Conservation (phyloP, 352 stramenopile genomes). For the Saprolegnia diclina region DNA sequence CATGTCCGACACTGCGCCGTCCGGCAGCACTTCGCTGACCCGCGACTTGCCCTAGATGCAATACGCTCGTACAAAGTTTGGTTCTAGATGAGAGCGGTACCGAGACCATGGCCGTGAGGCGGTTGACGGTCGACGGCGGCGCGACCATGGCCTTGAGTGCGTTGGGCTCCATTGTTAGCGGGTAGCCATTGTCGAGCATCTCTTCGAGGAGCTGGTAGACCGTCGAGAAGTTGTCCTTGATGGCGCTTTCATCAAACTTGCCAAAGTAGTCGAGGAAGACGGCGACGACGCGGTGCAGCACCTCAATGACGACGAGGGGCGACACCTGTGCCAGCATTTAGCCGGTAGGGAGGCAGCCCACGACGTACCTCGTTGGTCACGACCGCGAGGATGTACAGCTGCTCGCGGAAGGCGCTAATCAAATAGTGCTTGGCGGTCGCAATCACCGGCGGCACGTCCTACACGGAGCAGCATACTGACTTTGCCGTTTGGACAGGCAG, state of each 20-base stretch:
- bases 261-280: constrained; percentile 98
- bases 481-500: neutral
- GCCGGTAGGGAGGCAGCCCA: neutral
- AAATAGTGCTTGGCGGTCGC: constrained; percentile 86
- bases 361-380: constrained; percentile 87
- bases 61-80: neutral
- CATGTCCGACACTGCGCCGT: constrained; percentile 93
- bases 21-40: constrained; percentile 88
- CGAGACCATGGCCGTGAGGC: constrained; percentile 83
- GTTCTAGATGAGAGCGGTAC: constrained; percentile 28
- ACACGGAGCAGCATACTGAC: neutral
- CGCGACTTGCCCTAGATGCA: constrained; percentile 67
- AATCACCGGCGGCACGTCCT: constrained; percentile 85
- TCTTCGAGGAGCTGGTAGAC: constrained; percentile 94
- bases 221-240: constrained; percentile 98
- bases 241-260: constrained; percentile 92
- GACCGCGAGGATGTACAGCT: constrained; percentile 93
- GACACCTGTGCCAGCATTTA: constrained; percentile 43
- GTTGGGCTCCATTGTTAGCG: constrained; percentile 96
- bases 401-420: constrained; percentile 90
- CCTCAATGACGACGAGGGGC: constrained; percentile 92
- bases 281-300: constrained; percentile 93
- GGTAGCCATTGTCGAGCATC: constrained; percentile 98
- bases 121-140: constrained; percentile 89
- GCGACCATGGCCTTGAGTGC: constrained; percentile 96